Base-by-base conservation (phyloP, 1,284 basidiomycete genomes). In the Apiotrichum gamsii region DNA sequence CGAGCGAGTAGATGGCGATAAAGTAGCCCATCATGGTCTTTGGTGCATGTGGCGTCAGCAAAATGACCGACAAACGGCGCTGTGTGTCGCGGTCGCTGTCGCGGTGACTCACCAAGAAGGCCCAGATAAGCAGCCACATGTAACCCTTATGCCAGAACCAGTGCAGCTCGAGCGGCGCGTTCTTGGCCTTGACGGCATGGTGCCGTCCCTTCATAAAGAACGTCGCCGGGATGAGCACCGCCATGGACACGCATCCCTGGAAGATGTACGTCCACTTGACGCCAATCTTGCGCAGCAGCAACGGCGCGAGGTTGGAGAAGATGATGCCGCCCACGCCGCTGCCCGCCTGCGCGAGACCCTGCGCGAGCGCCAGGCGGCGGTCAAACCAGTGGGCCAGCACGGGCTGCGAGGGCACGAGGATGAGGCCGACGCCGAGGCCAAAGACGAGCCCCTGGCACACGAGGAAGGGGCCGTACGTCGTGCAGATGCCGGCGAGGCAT, bases 21-120 rank as follows among this genome's bases (percentile, higher is more conserved):
- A 74, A 72, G 62, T 74, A 75, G 23, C 65, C 70, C 50, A 75
- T 64, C 59, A 69, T 64, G n/a, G n/a, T n/a, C n/a, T n/a, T n/a
- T n/a, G n/a, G n/a, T n/a, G n/a, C n/a, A n/a, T 69, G 41, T 2
- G 2, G 9, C 8, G 45, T 56, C 13, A 52, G 50, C 29, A 33
- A 20, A 6, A 23, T 8, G 19, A 14, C 9, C 19, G 5, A 19
- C n/a, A n/a, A n/a, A n/a, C n/a, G n/a, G n/a, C n/a, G n/a, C n/a
- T n/a, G n/a, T n/a, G n/a, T n/a, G n/a, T n/a, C n/a, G n/a, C n/a
- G n/a, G n/a, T n/a, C n/a, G n/a, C n/a, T n/a, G n/a, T n/a, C n/a
- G 13, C 1, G 49, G 50, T 25, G n/a, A 56, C 54, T 56, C 1
- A 51, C 45, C 21, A 56, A 18, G 39, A 52, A 50, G 6, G 45